These are phyloP conservation scores for Cystobasidium tubakii DNA, from an alignment of 768 basidiomycete species.

Conservation along the genomic window DNA sequence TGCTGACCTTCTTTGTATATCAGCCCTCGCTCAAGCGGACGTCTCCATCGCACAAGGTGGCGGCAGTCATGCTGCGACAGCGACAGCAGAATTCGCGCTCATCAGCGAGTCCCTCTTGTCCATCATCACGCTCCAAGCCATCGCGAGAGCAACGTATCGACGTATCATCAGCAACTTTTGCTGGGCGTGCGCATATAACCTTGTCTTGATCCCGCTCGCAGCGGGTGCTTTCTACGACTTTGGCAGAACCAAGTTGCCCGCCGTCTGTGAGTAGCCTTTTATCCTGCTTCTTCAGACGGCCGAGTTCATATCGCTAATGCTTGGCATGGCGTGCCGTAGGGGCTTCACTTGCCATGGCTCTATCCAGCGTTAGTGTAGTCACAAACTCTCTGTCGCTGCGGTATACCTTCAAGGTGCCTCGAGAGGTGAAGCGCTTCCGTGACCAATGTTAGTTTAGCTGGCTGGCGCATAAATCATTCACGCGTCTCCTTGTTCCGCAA, in stretches of 20 bases:
- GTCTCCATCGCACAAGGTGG: conserved; percentile 55
- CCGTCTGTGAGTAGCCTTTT: background rate
- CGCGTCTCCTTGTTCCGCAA: background rate
- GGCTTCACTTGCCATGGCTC: conserved; percentile 39
- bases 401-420: conserved; percentile 32
- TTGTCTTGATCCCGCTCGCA: conserved; percentile 37
- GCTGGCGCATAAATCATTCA: background rate
- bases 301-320: background rate
- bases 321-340: conserved; percentile 1
- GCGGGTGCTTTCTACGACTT: conserved; percentile 38
- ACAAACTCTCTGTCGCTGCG: conserved; percentile 28
- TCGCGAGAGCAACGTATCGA: conserved; percentile 55
- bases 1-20: conserved; percentile 43
- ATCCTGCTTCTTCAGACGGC: background rate
- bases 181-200: conserved; percentile 38
- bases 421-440: conserved; percentile 12
- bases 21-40: conserved; percentile 58
- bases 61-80: conserved; percentile 59
- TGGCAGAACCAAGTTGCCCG: conserved; percentile 31
- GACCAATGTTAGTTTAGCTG: background rate
- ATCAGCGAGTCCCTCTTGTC: conserved; percentile 57
- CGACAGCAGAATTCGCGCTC: conserved; percentile 73
- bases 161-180: conserved; percentile 37
- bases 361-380: conserved; percentile 36
- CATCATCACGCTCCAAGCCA: conserved; percentile 59